Conservation (phyloP, 2,329 filamentous ascomycete genomes). For the Ceratocystis smalleyi region DNA sequence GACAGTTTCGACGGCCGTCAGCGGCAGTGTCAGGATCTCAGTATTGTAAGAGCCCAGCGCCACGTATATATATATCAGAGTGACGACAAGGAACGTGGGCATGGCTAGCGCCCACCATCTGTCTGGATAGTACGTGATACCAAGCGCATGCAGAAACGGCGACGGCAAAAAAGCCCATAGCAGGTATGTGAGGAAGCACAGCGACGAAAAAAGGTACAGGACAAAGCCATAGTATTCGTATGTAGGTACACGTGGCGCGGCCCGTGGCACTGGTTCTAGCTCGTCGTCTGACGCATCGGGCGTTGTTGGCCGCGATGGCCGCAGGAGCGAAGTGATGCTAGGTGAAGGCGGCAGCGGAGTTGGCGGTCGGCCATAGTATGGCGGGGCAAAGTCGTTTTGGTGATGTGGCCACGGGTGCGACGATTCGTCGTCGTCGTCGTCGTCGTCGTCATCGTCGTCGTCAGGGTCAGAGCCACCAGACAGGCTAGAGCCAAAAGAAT, state of each 20-base stretch:
- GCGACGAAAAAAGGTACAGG: constrained; percentile 74
- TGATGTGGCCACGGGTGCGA: constrained; percentile 32
- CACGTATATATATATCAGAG: constrained; percentile 82
- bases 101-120: constrained; percentile 95
- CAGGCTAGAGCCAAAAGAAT: constrained; percentile 1
- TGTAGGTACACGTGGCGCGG: constrained; percentile 88
- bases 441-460: constrained; percentile 5
- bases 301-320: constrained; percentile 80
- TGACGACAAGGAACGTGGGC: constrained; percentile 77
- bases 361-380: constrained; percentile 94
- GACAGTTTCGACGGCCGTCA: constrained; percentile 71
- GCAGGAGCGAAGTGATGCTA: constrained; percentile 77
- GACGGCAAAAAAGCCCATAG: constrained; percentile 84
- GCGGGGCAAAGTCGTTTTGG: constrained; percentile 52
- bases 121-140: constrained; percentile 93
- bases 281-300: constrained; percentile 87
- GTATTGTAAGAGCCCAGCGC: constrained; percentile 84
- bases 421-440: constrained; percentile 19
- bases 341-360: constrained; percentile 87
- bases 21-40: constrained; percentile 66
- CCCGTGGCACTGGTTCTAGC: constrained; percentile 58
- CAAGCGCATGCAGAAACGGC: constrained; percentile 79
- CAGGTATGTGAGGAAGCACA: constrained; percentile 59
- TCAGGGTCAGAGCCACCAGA: not conserved
- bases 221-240: constrained; percentile 99